Base-by-base conservation (phyloP, 2,329 filamentous ascomycete species). In the Chrysoporthe puriensis region DNA sequence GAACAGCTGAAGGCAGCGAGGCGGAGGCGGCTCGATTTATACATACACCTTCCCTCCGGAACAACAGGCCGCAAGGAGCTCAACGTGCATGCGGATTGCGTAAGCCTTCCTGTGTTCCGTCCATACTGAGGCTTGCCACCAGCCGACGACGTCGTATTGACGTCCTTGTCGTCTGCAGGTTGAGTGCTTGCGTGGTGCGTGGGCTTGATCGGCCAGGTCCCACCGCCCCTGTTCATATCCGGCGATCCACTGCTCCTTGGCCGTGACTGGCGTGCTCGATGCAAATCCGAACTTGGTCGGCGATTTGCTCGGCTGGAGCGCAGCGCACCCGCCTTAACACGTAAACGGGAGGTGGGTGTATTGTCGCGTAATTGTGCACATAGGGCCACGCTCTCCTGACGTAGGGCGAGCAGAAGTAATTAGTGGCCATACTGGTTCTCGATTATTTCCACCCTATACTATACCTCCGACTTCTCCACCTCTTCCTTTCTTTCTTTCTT, bases 181-280 rank as follows among this genome's bases (percentile, higher is more conserved):
- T 14, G 48, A 52, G 8, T 26, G 26, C 26, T 26, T 26, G 26
- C 26, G 26, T 26, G 26, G 26, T 26, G 26, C 26, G 26, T 26
- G 26, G 13, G 18, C n/a, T 8, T 50, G 5, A 21, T 26, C 46
- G n/a, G 13, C 5, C 46, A 50, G 46, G 46, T 50, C 48, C 48
- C 48, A 52, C 48, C 14, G 48, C 48, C 48, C 48, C 48, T 52
- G 48, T 26, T 52, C 48, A 52, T 52, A 52, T 52, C 48, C 48
- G 48, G 48, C 48, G 48, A 21, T 13, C 48, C 48, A 52, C 48
- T 21, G 26, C 26, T 11, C 48, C 48, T 26, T 52, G 48, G 11
- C 48, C 9, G 48, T 32, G 48, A 26, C 48, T 5, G 48, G 48
- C 26, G 9, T 32, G 48, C 9, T 40, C 9, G 36, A 40, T 40